A percentile compares a stretch with the other conserved stretches of the same genome.
phyloP scores from a whole-genome alignment of 108 stramenopile genomes.

The Skeletonema costatum region DNA sequence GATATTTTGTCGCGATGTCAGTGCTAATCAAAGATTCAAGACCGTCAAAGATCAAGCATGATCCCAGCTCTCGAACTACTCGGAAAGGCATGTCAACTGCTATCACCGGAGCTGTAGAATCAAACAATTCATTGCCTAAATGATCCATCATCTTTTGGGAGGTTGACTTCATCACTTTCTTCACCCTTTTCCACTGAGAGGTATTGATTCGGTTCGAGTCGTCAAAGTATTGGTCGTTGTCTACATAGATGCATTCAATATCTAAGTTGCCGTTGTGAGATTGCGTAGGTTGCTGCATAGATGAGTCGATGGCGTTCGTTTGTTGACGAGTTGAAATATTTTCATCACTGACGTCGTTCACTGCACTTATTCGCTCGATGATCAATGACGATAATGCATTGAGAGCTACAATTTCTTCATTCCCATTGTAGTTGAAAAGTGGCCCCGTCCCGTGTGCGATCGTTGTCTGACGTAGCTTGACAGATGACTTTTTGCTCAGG shows the following conservation, averaged over 20 bases:
- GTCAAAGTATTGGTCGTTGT: constrained; percentile 70
- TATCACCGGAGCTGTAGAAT: constrained; percentile 24
- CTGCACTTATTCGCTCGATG: constrained; percentile 30
- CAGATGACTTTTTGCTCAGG: constrained; percentile 65
- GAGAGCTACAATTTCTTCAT: constrained; percentile 60
- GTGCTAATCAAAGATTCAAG: constrained; percentile 19
- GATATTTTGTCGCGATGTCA: constrained; percentile 24
- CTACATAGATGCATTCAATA: constrained; percentile 74
- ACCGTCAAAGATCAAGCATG: constrained; percentile 32
- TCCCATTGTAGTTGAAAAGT: constrained; percentile 28
- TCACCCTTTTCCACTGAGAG: constrained; percentile 28
- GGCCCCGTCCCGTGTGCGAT: constrained; percentile 12
- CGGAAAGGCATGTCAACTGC: constrained; percentile 39
- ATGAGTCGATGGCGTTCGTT: constrained; percentile 12
- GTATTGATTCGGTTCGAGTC: constrained; percentile 25
- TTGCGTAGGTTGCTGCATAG: constrained; percentile 7
- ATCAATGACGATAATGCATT: constrained; percentile 55
- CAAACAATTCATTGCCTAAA: not conserved
- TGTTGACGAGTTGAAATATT: constrained; percentile 1
- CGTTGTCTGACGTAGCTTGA: constrained; percentile 61
- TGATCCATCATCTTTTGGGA: constrained; percentile 24
- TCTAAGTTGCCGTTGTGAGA: constrained; percentile 24
- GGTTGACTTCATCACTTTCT: constrained; percentile 35
- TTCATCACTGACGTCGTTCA: constrained; percentile 3
- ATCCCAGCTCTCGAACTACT: constrained; percentile 31